Percentiles rank a stretch among this genome's conserved stretches.
These are phyloP conservation scores for Talaromyces wortmannii DNA, from an alignment of 495 filamentous ascomycete genomes.

Conservation along the genomic window DNA sequence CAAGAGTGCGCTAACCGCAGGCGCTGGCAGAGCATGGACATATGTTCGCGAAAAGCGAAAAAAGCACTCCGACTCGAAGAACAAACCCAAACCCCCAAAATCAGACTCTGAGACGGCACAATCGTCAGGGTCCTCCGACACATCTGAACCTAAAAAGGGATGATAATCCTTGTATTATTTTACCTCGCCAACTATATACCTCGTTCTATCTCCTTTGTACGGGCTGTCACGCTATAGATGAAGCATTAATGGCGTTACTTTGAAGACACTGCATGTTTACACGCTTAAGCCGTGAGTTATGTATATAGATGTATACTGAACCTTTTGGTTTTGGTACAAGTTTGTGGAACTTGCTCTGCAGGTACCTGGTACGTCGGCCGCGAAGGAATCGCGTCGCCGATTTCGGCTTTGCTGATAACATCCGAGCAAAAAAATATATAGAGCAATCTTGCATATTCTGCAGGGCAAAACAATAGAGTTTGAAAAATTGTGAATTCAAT, in stretches of 20 bases:
- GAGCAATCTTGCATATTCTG: too few species aligned
- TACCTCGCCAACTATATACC: neutral
- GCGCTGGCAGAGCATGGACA: slow-evolving; percentile 56
- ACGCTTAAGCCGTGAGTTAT: neutral
- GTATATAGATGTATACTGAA: neutral
- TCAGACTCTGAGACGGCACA: slow-evolving; percentile 4
- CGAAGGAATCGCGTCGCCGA: too few species aligned
- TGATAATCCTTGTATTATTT: neutral
- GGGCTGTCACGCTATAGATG: neutral
- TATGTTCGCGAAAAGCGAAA: slow-evolving; percentile 81
- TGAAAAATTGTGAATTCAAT: too few species aligned
- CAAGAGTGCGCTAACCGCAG: slow-evolving; percentile 75
- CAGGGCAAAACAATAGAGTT: too few species aligned
- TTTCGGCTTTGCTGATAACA: too few species aligned
- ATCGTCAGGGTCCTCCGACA: slow-evolving; percentile 5
- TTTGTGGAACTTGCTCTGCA: too few species aligned
- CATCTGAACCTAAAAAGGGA: slow-evolving; percentile 13
- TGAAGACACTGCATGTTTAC: neutral
- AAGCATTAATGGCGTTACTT: slow-evolving; percentile 4
- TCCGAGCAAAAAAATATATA: too few species aligned
- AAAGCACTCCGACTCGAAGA: slow-evolving; percentile 46
- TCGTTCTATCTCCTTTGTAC: neutral
- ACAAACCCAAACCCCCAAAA: neutral
- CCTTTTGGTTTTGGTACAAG: too few species aligned
- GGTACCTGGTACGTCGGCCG: too few species aligned